Percentiles rank a stretch among this genome's conserved stretches.
These are phyloP conservation scores for Diplodia scrobiculata DNA, from an alignment of 2,329 filamentous ascomycete genomes.

Conservation along the genomic window DNA sequence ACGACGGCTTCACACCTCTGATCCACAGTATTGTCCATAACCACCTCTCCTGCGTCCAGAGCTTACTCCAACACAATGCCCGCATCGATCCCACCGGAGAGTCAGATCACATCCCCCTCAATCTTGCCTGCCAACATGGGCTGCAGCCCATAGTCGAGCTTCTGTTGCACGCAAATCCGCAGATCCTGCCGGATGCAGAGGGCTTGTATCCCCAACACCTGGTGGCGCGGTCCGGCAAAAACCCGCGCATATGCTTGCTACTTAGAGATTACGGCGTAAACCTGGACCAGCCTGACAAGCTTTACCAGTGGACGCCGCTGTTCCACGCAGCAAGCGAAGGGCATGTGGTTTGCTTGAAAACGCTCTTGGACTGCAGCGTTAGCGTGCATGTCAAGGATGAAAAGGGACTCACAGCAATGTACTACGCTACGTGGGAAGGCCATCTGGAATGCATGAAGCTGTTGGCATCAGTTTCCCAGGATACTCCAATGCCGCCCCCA, in stretches of 20 bases:
- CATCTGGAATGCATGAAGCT: conserved; percentile 92
- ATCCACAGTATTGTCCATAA: conserved; percentile 94
- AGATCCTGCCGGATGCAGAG: conserved; percentile 90
- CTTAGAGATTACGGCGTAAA: conserved; percentile 85
- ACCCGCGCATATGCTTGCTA: conserved; percentile 74
- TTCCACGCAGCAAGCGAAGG: conserved; percentile 97
- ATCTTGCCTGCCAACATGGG: conserved; percentile 91
- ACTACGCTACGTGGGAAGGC: conserved; percentile 98
- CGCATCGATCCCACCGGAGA: conserved; percentile 83
- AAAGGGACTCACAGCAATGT: conserved; percentile 91
- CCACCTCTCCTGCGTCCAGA: conserved; percentile 76
- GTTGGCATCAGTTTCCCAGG: conserved; percentile 60
- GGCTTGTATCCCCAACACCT: conserved; percentile 96
- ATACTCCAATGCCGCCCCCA: conserved; percentile 35
- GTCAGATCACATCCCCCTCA: conserved; percentile 89
- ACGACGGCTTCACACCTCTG: conserved; percentile 95
- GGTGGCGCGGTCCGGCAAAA: conserved; percentile 84
- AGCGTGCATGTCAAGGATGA: conserved; percentile 82
- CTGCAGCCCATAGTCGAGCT: conserved; percentile 82
- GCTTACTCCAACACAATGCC: conserved; percentile 75
- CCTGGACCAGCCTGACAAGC: conserved; percentile 87
- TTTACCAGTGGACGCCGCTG: conserved; percentile 95
- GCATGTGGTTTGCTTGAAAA: conserved; percentile 83
- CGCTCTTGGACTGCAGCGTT: conserved; percentile 75
- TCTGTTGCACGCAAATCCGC: conserved; percentile 76